These are phyloP conservation scores for Pythium vanterpoolii DNA, from an alignment of 352 stramenopile genomes.

Conservation along the genomic window DNA sequence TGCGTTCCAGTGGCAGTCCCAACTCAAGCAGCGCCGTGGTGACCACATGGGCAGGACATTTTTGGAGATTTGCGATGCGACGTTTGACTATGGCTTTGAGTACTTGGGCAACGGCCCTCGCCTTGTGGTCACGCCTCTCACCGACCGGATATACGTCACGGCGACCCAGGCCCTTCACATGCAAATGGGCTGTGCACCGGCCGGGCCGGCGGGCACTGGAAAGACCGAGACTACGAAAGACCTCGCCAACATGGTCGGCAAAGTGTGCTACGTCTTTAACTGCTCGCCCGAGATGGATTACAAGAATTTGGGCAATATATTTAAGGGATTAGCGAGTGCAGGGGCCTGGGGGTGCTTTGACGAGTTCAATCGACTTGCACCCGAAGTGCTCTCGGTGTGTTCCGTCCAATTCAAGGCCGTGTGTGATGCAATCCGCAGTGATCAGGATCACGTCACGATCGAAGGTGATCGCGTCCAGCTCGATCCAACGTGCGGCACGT, in stretches of 20 bases:
- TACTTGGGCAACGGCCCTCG: slow-evolving; percentile 93
- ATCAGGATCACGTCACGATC: slow-evolving; percentile 84
- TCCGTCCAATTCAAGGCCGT: slow-evolving; percentile 95
- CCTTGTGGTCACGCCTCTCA: slow-evolving; percentile 93
- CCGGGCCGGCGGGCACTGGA: slow-evolving; percentile 86
- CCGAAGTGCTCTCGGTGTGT: slow-evolving; percentile 91
- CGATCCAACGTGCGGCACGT: slow-evolving; percentile 89
- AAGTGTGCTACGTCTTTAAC: slow-evolving; percentile 94
- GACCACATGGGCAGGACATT: slow-evolving; percentile 49
- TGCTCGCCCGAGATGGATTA: slow-evolving; percentile 97
- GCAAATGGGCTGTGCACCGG: slow-evolving; percentile 93
- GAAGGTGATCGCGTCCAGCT: slow-evolving; percentile 90
- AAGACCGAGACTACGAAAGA: slow-evolving; percentile 97
- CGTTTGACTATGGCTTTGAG: slow-evolving; percentile 94
- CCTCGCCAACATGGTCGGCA: slow-evolving; percentile 90
- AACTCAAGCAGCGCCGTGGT: slow-evolving; percentile 83
- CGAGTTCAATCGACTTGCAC: slow-evolving; percentile 94
- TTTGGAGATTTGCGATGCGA: slow-evolving; percentile 90
- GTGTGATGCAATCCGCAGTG: slow-evolving; percentile 90
- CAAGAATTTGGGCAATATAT: slow-evolving; percentile 94
- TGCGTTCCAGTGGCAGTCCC: slow-evolving; percentile 93
- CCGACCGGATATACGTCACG: slow-evolving; percentile 95
- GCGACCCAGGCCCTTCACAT: slow-evolving; percentile 93
- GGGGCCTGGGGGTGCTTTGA: slow-evolving; percentile 96
- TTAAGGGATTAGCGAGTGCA: slow-evolving; percentile 91